phyloP scores from a whole-genome alignment of 768 basidiomycete species.

The Auriculariales sp. region DNA sequence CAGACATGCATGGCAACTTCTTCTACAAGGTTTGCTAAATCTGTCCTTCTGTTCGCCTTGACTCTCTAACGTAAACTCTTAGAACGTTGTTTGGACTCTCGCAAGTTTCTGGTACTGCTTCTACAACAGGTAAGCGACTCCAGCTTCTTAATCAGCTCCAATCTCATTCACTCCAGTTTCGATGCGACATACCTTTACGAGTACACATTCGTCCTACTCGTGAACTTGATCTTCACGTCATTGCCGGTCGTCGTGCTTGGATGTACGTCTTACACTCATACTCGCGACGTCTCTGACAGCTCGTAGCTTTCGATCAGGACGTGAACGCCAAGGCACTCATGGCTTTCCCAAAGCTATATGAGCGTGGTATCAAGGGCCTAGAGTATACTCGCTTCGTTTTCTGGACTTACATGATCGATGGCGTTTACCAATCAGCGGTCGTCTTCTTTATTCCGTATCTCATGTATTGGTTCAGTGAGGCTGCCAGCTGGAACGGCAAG shows the following conservation, averaged over 20 bases:
- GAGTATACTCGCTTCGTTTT: constrained; percentile 89
- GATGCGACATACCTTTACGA: constrained; percentile 91
- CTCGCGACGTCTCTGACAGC: not conserved
- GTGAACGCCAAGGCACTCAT: constrained; percentile 78
- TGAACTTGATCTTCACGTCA: constrained; percentile 86
- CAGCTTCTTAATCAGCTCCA: constrained; percentile 2
- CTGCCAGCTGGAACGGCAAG: constrained; percentile 62
- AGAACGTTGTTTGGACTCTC: constrained; percentile 90
- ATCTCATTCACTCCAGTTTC: constrained; percentile 38
- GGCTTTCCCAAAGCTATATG: constrained; percentile 90
- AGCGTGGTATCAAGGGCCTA: constrained; percentile 82
- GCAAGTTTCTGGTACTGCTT: constrained; percentile 90
- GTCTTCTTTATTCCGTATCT: constrained; percentile 76
- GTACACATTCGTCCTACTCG: constrained; percentile 85
- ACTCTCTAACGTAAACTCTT: constrained; percentile 3
- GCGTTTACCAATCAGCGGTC: constrained; percentile 80
- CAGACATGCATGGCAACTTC: constrained; percentile 95
- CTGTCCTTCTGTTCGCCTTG: constrained; percentile 3
- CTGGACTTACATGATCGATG: constrained; percentile 91
- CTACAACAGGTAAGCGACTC: constrained; percentile 54
- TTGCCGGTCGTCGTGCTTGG: constrained; percentile 85
- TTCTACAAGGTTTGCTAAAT: constrained; percentile 75
- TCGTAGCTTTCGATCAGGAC: constrained; percentile 84
- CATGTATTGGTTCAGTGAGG: constrained; percentile 38
- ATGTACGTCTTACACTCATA: constrained; percentile 29